These are phyloP conservation scores for Boletus edulis DNA, from an alignment of 768 basidiomycete genomes.

Conservation along the genomic window DNA sequence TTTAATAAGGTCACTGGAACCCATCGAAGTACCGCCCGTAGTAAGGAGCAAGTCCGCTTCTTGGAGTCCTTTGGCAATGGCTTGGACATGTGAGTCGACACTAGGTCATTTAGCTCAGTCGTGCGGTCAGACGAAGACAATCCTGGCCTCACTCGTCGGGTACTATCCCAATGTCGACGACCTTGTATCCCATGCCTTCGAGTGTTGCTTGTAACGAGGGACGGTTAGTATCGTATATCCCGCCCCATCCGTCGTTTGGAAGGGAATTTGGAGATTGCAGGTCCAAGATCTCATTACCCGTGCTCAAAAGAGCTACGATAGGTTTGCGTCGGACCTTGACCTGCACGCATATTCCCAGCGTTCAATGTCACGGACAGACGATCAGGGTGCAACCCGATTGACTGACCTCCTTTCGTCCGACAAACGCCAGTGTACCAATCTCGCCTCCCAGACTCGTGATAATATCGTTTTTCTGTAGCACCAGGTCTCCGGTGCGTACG, in stretches of 20 bases:
- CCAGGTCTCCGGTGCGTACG: conserved; percentile 62
- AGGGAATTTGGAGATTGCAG: conserved; percentile 43
- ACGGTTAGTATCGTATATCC: conserved; percentile 84
- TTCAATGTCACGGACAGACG: background rate
- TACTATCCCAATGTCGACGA: conserved; percentile 80
- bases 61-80: conserved; percentile 55
- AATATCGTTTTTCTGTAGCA: conserved; percentile 58
- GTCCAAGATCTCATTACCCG: conserved; percentile 80
- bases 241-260: conserved; percentile 52
- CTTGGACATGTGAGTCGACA: conserved; percentile 53
- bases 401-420: conserved; percentile 68
- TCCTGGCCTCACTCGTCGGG: conserved; percentile 56
- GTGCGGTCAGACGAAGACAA: background rate
- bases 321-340: conserved; percentile 71
- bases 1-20: conserved; percentile 81
- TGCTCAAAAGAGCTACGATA: conserved; percentile 76
- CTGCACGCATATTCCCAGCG: conserved; percentile 34
- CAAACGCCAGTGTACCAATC: conserved; percentile 77
- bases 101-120: conserved; percentile 32
- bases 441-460: conserved; percentile 74
- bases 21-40: conserved; percentile 93
- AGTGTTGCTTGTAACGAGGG: conserved; percentile 73
- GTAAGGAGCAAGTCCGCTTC: conserved; percentile 75
- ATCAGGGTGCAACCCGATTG: background rate
- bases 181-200: conserved; percentile 70